Conservation (phyloP, 306 rosid genomes). For the Dryas octopetala region DNA sequence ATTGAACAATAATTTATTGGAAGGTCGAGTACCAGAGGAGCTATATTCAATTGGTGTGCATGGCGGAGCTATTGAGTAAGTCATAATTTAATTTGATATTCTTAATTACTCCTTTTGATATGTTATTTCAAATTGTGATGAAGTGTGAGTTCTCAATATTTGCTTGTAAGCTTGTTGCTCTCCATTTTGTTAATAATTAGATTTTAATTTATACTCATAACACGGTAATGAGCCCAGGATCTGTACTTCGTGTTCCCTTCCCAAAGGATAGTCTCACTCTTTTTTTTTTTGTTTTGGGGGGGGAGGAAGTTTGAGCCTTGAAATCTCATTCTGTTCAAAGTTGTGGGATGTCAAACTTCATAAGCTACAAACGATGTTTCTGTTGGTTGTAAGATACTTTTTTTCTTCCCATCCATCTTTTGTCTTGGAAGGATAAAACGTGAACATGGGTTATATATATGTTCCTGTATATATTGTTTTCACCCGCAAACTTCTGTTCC, state of each 20-base stretch:
- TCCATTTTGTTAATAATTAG: background rate
- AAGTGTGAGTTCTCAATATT: background rate
- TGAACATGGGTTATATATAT: too few species aligned
- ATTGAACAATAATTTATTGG: slow-evolving; percentile 72
- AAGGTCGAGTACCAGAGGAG: slow-evolving; percentile 82
- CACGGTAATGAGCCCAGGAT: too few species aligned
- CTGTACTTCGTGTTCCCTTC: too few species aligned
- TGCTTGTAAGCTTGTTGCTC: background rate
- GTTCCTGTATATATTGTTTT: background rate
- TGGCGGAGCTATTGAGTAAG: slow-evolving; percentile 96
- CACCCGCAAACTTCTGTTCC: background rate
- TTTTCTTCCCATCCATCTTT: too few species aligned
- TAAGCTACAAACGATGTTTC: too few species aligned
- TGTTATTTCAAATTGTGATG: background rate
- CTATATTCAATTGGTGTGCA: slow-evolving; percentile 89
- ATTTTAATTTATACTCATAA: too few species aligned
- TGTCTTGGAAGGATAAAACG: background rate
- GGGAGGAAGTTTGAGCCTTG: too few species aligned
- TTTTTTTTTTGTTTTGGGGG: too few species aligned
- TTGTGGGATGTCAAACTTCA: too few species aligned
- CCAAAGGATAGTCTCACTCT: too few species aligned
- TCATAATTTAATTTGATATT: slow-evolving; percentile 16
- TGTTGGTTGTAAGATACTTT: too few species aligned
- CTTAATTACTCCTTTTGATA: background rate
- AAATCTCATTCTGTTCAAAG: too few species aligned